Evolutionary conservation across 805 yeast genomes (phyloP), one percentile per base, ranked within the genome.

Genomic region (Kodamaea kaohsiungensis): DNA sequence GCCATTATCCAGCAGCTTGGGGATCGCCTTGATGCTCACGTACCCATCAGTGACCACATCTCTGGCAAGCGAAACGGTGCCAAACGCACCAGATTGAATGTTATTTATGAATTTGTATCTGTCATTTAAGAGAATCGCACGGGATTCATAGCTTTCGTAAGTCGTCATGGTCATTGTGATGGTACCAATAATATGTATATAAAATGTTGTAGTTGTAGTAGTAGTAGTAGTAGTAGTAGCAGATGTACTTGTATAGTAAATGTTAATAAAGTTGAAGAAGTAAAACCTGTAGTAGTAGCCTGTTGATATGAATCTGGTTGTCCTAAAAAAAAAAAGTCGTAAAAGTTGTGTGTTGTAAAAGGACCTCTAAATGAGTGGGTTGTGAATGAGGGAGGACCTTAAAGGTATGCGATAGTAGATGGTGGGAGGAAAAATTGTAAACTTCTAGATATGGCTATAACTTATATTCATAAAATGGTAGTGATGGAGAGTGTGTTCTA

Each of bases 41-140:
- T 61, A 60, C 13, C 64, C 60, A 33, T 56, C 53, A 9, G 64
- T 57, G 15, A 53, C 43, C 1, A 61, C 53, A 61, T 85, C 82
- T 7, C 68, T 53, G 1, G 86, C 87, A 49, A 81, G 73, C 1
- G 85, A 71, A 2, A 85, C 89, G 54, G 76, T 76, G 17, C 89
- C 89, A 65, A 83, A 85, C 2, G 88, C 77, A 3, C 89, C 89
- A 38, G 74, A 76, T 63, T 83, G 86, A 53, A 83, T 68, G 60
- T 75, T 72, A 17, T 67, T 62, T 37, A 82, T 55, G 54, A 75
- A 77, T 49, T 65, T 64, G 69, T 84, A 84, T 45, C 73, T 69
- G 57, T 70, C 63, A 17, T 67, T 66, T 37, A 82, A 65, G 13
- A 71, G 59, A 33, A 56, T 42, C 43, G 39, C 48, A 16, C 75